These are phyloP conservation scores for Letharia columbiana DNA, from an alignment of 495 filamentous ascomycete species.

Conservation along the genomic window DNA sequence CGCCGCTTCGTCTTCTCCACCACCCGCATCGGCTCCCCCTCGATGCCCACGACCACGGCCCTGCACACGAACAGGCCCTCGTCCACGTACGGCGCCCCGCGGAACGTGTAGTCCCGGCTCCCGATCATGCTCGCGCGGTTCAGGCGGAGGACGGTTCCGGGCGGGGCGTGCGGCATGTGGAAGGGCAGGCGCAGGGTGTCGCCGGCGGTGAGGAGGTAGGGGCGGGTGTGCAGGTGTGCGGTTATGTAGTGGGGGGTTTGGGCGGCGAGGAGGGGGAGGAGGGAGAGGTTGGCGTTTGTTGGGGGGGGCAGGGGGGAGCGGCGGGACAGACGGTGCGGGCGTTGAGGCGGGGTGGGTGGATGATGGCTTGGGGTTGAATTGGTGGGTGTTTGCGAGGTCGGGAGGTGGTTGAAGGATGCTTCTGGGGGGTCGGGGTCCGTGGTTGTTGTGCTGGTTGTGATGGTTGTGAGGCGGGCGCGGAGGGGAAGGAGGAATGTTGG, in stretches of 20 bases:
- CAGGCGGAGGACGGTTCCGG: conserved; percentile 78
- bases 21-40: conserved; percentile 76
- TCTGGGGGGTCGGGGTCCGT: conserved; percentile 17
- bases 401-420: conserved; percentile 15
- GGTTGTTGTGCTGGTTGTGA: conserved; percentile 19
- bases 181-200: conserved; percentile 92
- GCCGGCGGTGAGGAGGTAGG: conserved; percentile 84
- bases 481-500: conserved; percentile 18
- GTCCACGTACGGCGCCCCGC: conserved; percentile 69
- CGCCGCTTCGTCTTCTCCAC: conserved; percentile 93
- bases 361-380: conserved; percentile 32
- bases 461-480: conserved; percentile 23
- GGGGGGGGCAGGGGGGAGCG: conserved; percentile 23
- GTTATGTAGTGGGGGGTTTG: conserved; percentile 82
- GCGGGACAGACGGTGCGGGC: conserved; percentile 28
- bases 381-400: conserved; percentile 31
- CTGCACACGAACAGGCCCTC: conserved; percentile 75
- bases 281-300: conserved; percentile 37
- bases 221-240: conserved; percentile 73
- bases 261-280: conserved; percentile 63
- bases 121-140: conserved; percentile 73
- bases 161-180: conserved; percentile 70
- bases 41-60: conserved; percentile 75
- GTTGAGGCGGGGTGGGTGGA: conserved; percentile 23
- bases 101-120: conserved; percentile 81